Conservation (phyloP, 306 rosid genomes). For the Lathyrus oleraceus region DNA sequence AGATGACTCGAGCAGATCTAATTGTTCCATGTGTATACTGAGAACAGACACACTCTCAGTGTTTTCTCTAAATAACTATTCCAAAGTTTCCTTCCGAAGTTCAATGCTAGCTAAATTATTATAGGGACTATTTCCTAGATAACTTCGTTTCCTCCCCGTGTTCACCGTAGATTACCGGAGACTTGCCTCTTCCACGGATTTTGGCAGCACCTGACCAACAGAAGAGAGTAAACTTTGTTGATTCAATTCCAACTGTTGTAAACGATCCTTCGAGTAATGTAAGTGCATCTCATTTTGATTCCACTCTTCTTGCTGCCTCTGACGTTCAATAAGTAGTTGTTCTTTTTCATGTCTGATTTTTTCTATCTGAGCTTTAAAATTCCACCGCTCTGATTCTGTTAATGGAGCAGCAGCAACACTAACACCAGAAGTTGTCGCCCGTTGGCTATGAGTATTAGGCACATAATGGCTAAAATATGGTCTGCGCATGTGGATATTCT, state of each 20-base stretch:
- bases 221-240: conserved; percentile 56
- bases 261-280: conserved; percentile 44
- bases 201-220: conserved; percentile 56
- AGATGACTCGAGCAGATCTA: no score
- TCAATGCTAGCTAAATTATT: conserved; percentile 45
- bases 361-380: conserved; percentile 56
- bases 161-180: conserved; percentile 50
- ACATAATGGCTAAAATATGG: conserved; percentile 91
- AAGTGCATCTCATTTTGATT: conserved; percentile 42
- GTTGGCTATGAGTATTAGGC: conserved; percentile 63
- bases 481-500: conserved; percentile 79
- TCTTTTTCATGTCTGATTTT: conserved; percentile 57
- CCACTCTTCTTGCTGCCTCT: conserved; percentile 54
- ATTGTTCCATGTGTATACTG: no score
- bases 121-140: conserved; percentile 45
- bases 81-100: conserved; percentile 48
- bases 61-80: conserved; percentile 35
- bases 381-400: conserved; percentile 56
- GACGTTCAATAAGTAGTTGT: conserved; percentile 49
- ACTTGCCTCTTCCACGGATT: conserved; percentile 49
- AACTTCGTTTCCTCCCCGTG: conserved; percentile 59
- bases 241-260: conserved; percentile 51
- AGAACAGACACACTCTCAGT: conserved; percentile 25
- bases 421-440: not conserved
- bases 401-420: conserved; percentile 32